Percentiles rank a stretch among this genome's conserved stretches.
phyloP scores from a whole-genome alignment of 1,139 yeast species.

The Geotrichum bryndzae region DNA sequence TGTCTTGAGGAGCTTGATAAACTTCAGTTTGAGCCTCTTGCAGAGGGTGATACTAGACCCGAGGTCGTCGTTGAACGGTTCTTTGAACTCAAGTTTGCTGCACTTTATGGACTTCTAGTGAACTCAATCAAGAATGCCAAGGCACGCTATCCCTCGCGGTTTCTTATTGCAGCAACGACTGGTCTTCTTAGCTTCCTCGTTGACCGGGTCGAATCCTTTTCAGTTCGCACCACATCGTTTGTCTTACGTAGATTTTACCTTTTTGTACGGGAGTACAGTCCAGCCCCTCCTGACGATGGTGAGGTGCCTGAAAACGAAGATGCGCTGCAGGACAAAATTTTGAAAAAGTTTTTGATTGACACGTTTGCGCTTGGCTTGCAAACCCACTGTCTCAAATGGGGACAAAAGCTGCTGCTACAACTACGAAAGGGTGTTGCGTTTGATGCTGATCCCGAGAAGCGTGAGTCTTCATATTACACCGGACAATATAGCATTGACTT shows the following conservation, averaged over 20 bases:
- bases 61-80: slow-evolving; percentile 32
- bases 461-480: slow-evolving; percentile 22
- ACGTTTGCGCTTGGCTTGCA: slow-evolving; percentile 41
- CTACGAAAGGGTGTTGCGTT: slow-evolving; percentile 27
- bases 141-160: slow-evolving; percentile 73
- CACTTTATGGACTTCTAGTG: slow-evolving; percentile 54
- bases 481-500: slow-evolving; percentile 24
- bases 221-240: slow-evolving; percentile 39
- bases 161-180: slow-evolving; percentile 59
- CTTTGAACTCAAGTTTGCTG: slow-evolving; percentile 55
- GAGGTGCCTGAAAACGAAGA: slow-evolving; percentile 34
- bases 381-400: slow-evolving; percentile 30
- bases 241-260: slow-evolving; percentile 55
- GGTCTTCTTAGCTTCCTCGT: slow-evolving; percentile 50
- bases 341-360: slow-evolving; percentile 44
- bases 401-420: slow-evolving; percentile 31
- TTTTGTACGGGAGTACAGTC: slow-evolving; percentile 60
- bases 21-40: slow-evolving; percentile 29
- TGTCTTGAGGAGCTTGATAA: slow-evolving; percentile 54
- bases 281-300: slow-evolving; percentile 37
- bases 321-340: slow-evolving; percentile 37
- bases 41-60: neutral
- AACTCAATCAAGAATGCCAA: slow-evolving; percentile 49
- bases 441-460: slow-evolving; percentile 17
- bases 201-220: slow-evolving; percentile 36